Conservation (phyloP, 441 rosid genomes). For the Manihot esculenta region DNA sequence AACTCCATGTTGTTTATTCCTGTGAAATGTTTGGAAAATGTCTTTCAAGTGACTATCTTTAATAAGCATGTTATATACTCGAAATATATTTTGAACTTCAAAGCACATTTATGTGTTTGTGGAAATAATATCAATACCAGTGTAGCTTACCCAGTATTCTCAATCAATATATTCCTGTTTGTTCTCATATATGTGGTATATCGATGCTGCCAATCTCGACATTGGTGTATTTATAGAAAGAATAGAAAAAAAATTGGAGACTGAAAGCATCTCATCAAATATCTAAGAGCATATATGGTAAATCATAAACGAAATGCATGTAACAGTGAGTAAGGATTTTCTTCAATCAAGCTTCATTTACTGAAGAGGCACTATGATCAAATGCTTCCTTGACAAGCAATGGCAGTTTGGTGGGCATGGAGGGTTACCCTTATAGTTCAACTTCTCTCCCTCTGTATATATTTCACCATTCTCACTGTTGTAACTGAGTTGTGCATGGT, state of each 20-base stretch:
- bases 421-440: not conserved
- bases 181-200: not conserved
- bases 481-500: not conserved
- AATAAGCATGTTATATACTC: not conserved
- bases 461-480: not conserved
- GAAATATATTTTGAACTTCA: not conserved
- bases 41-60: not conserved
- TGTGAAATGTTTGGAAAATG: constrained; percentile 1
- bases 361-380: not conserved
- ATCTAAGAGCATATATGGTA: not conserved
- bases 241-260: not conserved
- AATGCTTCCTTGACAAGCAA: not conserved
- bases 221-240: not conserved
- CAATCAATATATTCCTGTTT: not conserved
- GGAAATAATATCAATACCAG: not conserved
- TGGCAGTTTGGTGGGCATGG: not conserved
- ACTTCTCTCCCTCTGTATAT: not conserved
- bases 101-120: not conserved
- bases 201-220: not conserved
- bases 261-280: not conserved
- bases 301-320: not conserved
- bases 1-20: constrained; percentile 5
- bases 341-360: not conserved
- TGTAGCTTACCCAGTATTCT: not conserved
- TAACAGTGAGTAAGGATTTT: not conserved